Base-by-base conservation (phyloP, 129 eudicot genomes). In the Rutidosis leptorrhynchoides region DNA sequence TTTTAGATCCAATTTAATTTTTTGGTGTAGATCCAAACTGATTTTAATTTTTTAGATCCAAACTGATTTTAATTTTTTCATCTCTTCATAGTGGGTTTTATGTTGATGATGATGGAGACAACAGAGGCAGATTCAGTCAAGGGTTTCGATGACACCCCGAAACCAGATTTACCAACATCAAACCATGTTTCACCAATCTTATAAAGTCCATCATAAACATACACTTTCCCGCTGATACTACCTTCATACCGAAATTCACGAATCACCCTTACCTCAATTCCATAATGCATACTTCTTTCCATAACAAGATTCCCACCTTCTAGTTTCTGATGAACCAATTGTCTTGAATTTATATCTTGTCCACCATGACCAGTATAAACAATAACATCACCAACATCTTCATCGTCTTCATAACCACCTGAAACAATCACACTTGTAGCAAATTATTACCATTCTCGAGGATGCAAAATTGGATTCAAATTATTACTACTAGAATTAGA, bases 331-430 rank as follows among this genome's bases (percentile, higher is more conserved):
- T 90, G 84, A 48, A 56, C 65, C 15, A 84, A 82, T 56, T 86
- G 97, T 65, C 76, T 86, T 1, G 63, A 48, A 51, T 78, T 11
- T 75, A 77, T 80, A 62, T 90, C 97, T 65, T 86, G 95, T 16
- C 97, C 97, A 5, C 97, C 95, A 21, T 90, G 97, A 16, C 97
- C 97, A 0, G 97, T 83, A 20, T 90, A 90, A 0, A 81, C 58
- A 4, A 90, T 75, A 16, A 79, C 90, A 56, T 86, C 88, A 7
- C 97, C 95, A 0, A 71, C 69, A 64, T 90, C 97, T 62, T 81
- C 95, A 35, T 90, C 95, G 6, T 90, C 97, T 26, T 90, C 97
- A 48, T 90, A 90, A 12, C 97, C 97, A 49, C 97, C 97, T 0
- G 97, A 90, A 26, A 82, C 90, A 29, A 86, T 83, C 2, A 90